Percentiles rank a stretch among this genome's conserved stretches.
phyloP scores from a whole-genome alignment of 1,139 yeast species.

The Chernovozyma aurita region DNA sequence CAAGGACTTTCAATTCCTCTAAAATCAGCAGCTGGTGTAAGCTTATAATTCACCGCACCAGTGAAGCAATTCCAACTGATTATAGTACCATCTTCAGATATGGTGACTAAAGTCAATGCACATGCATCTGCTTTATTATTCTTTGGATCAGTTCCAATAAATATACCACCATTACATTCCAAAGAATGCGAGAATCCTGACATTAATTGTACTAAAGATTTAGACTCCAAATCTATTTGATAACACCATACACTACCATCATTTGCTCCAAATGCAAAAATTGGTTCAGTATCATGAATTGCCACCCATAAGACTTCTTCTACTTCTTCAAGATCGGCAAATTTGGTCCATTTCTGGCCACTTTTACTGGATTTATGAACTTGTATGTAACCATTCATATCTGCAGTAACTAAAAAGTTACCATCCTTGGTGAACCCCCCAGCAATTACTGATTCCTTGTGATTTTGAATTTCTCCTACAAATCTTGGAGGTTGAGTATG shows the following conservation, averaged over 20 bases:
- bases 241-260: conserved; percentile 97
- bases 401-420: conserved; percentile 76
- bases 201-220: conserved; percentile 64
- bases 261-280: conserved; percentile 88
- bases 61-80: conserved; percentile 90
- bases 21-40: conserved; percentile 57
- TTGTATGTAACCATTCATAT: conserved; percentile 85
- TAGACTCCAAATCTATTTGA: conserved; percentile 55
- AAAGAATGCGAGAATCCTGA: conserved; percentile 76
- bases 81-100: conserved; percentile 84
- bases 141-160: too few species aligned
- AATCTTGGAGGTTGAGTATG: conserved; percentile 78
- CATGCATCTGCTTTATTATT: conserved; percentile 57
- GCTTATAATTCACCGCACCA: conserved; percentile 60
- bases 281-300: conserved; percentile 68
- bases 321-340: conserved; percentile 75
- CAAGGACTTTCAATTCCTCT: conserved; percentile 79
- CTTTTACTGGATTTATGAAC: conserved; percentile 68
- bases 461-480: conserved; percentile 71
- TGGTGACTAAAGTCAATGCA: conserved; percentile 62
- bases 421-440: conserved; percentile 87
- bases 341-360: conserved; percentile 77
- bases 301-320: conserved; percentile 74
- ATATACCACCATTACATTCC: conserved; percentile 76
- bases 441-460: conserved; percentile 81